Conservation (phyloP, 139 green algal genomes). For the Chlamydomonas sp. region DNA sequence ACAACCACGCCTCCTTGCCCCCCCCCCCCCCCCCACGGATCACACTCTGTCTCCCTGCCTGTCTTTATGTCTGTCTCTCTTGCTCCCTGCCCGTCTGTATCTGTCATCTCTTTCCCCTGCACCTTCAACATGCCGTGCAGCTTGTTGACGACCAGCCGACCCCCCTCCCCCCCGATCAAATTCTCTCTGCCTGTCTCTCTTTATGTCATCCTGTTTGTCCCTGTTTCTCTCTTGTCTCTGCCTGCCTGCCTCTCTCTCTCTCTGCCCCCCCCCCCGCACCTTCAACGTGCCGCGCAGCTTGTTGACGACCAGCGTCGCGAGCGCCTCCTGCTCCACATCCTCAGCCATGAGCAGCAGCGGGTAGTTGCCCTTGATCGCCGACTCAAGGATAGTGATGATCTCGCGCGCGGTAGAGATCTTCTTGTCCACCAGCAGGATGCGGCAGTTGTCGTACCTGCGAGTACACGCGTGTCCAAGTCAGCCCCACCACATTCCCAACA, state of each 20-base stretch:
- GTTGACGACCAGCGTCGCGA: slow-evolving; percentile 99
- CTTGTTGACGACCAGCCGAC: background rate
- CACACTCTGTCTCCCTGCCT: background rate
- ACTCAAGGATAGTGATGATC: slow-evolving; percentile 92
- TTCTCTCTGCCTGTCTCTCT: too few species aligned
- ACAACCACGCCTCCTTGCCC: background rate
- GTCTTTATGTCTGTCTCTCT: too few species aligned
- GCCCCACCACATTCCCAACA: too few species aligned
- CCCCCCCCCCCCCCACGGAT: too few species aligned
- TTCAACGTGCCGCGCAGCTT: slow-evolving; percentile 96
- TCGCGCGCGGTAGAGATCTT: slow-evolving; percentile 96
- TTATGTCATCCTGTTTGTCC: too few species aligned
- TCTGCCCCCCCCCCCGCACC: slow-evolving; percentile 23
- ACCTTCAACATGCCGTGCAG: background rate
- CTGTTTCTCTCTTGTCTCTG: too few species aligned
- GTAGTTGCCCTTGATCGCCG: slow-evolving; percentile 83
- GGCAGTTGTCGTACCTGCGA: slow-evolving; percentile 81
- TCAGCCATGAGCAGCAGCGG: slow-evolving; percentile 98
- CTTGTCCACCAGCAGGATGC: slow-evolving; percentile 98
- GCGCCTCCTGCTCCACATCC: slow-evolving; percentile 98
- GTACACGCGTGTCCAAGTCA: too few species aligned
- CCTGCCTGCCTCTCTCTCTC: slow-evolving; percentile 6
- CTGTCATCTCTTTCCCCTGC: background rate
- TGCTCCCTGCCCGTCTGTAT: too few species aligned
- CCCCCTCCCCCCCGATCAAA: background rate